phyloP scores from a whole-genome alignment of 177 flowering plant species.

The Vitis hybrid region DNA sequence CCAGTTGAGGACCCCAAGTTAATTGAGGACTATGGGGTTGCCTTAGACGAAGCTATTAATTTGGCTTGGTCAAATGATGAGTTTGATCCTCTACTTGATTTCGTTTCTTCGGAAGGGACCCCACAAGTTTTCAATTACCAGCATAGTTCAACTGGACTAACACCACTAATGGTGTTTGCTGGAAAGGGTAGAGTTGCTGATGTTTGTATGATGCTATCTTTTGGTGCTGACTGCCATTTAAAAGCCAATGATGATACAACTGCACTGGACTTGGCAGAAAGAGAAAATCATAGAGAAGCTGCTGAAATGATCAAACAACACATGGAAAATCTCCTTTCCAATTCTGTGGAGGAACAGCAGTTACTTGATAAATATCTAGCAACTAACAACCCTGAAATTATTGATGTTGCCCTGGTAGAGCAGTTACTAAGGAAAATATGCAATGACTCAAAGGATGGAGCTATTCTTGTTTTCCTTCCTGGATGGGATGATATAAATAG shows the following conservation, averaged over 20 bases:
- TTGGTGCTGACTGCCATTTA: conserved; percentile 71
- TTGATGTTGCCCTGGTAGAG: conserved; percentile 77
- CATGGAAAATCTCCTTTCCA: conserved; percentile 28
- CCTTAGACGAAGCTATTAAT: conserved; percentile 82
- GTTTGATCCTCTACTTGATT: conserved; percentile 73
- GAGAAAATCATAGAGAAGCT: conserved; percentile 53
- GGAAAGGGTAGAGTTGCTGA: conserved; percentile 79
- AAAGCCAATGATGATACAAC: conserved; percentile 63
- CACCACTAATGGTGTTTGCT: conserved; percentile 92
- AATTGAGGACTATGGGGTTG: conserved; percentile 49
- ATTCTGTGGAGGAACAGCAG: conserved; percentile 39
- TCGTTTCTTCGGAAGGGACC: conserved; percentile 55
- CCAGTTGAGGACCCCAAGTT: conserved; percentile 31
- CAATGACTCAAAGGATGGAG: conserved; percentile 78
- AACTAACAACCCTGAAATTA: conserved; percentile 48
- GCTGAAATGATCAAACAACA: conserved; percentile 58
- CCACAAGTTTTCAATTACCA: conserved; percentile 60
- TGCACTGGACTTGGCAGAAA: conserved; percentile 74
- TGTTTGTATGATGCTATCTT: conserved; percentile 86
- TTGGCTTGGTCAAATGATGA: conserved; percentile 79
- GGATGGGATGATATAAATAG: conserved; percentile 96
- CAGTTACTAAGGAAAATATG: conserved; percentile 74
- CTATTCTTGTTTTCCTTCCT: conserved; percentile 89
- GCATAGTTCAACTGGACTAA: conserved; percentile 71
- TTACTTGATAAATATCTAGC: conserved; percentile 70